Percentiles rank a stretch among this genome's conserved stretches.
Evolutionary conservation across 768 basidiomycete species (phyloP).

Genomic region (Hypholoma sublateritium): DNA sequence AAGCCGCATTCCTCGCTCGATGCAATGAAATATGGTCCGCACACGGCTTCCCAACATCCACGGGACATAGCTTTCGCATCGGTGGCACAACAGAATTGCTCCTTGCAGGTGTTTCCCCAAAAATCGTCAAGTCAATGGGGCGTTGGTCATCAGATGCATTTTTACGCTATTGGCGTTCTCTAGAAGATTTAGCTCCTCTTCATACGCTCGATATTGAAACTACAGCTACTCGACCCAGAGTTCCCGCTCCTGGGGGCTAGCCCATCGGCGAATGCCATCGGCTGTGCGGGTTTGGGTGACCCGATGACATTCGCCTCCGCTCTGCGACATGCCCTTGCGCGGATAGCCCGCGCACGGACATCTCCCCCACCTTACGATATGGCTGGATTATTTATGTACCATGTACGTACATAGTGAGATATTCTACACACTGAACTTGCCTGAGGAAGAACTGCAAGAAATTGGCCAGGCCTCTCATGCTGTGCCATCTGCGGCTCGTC

Average conservation of each 20-base stretch:
- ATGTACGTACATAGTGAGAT: no score
- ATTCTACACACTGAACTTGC: no score
- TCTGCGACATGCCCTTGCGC: no score
- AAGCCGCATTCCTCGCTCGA: slow-evolving; percentile 12
- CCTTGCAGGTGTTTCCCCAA: slow-evolving; percentile 26
- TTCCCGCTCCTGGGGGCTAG: not conserved
- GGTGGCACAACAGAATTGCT: slow-evolving; percentile 35
- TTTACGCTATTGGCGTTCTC: slow-evolving; percentile 29
- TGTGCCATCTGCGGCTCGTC: no score
- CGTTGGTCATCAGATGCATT: slow-evolving; percentile 35
- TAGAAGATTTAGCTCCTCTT: slow-evolving; percentile 18
- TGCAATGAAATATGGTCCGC: slow-evolving; percentile 28
- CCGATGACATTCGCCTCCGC: not conserved
- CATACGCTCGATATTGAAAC: slow-evolving; percentile 1
- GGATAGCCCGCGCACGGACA: no score
- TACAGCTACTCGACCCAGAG: not conserved
- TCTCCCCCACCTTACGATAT: no score
- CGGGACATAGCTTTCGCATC: slow-evolving; percentile 34
- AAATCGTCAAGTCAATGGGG: slow-evolving; percentile 30
- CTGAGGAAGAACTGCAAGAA: no score
- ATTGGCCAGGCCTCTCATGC: no score
- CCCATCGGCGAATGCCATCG: not conserved
- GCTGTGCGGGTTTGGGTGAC: not conserved
- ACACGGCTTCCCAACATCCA: slow-evolving; percentile 10
- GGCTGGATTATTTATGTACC: no score